These are phyloP conservation scores for Populus deltoides DNA, from an alignment of 345 rosid genomes.

Conservation along the genomic window DNA sequence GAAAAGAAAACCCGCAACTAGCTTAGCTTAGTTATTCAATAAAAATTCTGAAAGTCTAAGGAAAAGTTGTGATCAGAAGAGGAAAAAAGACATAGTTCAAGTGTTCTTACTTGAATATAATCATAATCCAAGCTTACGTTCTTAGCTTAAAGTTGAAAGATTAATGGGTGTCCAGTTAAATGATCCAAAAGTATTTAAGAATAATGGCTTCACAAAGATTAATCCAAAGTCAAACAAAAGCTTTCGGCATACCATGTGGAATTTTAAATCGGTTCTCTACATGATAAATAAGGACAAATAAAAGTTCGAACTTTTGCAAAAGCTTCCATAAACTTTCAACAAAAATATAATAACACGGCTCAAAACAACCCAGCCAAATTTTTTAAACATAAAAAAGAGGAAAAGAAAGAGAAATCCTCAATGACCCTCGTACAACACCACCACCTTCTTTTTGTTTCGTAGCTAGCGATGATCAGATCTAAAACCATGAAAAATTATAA, in stretches of 20 bases:
- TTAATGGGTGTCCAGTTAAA: not conserved
- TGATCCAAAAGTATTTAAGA: not conserved
- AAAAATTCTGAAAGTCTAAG: not conserved
- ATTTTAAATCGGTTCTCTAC: slow-evolving; percentile 32
- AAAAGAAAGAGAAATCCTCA: not conserved
- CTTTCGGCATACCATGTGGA: slow-evolving; percentile 29
- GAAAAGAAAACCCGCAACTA: not conserved
- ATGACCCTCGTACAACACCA: slow-evolving; percentile 2
- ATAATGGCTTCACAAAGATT: slow-evolving; percentile 6
- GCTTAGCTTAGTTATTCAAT: not conserved
- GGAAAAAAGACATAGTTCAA: not conserved
- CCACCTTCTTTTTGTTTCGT: slow-evolving; percentile 20
- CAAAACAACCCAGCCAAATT: not conserved
- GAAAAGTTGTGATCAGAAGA: not conserved
- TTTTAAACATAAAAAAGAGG: slow-evolving; percentile 5
- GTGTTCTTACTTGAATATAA: not conserved
- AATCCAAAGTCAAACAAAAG: slow-evolving; percentile 18
- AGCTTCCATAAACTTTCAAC: slow-evolving; percentile 44
- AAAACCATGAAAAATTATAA: slow-evolving; percentile 17
- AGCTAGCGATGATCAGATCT: slow-evolving; percentile 32
- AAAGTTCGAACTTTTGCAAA: slow-evolving; percentile 43
- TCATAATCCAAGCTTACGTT: not conserved
- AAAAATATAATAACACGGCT: slow-evolving; percentile 29
- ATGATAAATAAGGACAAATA: slow-evolving; percentile 35
- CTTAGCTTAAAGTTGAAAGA: not conserved